Evolutionary conservation across 2,329 filamentous ascomycete genomes (phyloP), one percentile per base, ranked within the genome.

Genomic region (Cladosporium phlei): DNA sequence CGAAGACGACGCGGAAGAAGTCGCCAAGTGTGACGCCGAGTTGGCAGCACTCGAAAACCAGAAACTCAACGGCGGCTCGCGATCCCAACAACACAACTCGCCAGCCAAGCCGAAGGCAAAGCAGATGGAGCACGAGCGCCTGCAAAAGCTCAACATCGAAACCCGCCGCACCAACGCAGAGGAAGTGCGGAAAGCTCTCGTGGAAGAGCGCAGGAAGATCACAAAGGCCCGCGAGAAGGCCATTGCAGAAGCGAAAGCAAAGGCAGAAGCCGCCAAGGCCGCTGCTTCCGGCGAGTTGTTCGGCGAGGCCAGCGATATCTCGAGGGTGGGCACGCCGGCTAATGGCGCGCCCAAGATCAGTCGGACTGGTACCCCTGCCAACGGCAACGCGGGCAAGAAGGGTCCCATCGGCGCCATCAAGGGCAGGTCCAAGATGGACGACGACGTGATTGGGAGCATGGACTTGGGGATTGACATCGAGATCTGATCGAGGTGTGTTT

Each of bases 391-490:
- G 2, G 67, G 71, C 52, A 70, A 70, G 70, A 47, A 56, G 52
- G 5, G 67, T 32, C 66, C 65, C 46, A 66, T 66, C 49, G 59
- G 58, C 21, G 55, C 64, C 28, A 67, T 69, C 44, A 66, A 69
- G 53, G 82, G 73, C 52, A 76, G 85, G 67, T 83, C 85, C 22
- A 78, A 89, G 48, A 85, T 86, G 73, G 90, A 95, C 52, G 93
- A 97, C 62, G 93, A 97, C 61, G 85, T 96, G 47, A 91, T 97
- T 66, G 89, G 85, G 1, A 78, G 82, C 20, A 73, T 97, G 72
- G 93, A 97, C 64, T 70, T 97, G 58, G 91, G 88, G 21, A 88
- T 97, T 63, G 91, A 97, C 57, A 83, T 95, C 58, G 89, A 95
- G 56, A 88, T 95, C 57, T 88, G 25, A 45, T 14, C 11, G n/a